Evolutionary conservation across 2,329 filamentous ascomycete genomes (phyloP).

Genomic region (Zymoseptoria tritici): DNA sequence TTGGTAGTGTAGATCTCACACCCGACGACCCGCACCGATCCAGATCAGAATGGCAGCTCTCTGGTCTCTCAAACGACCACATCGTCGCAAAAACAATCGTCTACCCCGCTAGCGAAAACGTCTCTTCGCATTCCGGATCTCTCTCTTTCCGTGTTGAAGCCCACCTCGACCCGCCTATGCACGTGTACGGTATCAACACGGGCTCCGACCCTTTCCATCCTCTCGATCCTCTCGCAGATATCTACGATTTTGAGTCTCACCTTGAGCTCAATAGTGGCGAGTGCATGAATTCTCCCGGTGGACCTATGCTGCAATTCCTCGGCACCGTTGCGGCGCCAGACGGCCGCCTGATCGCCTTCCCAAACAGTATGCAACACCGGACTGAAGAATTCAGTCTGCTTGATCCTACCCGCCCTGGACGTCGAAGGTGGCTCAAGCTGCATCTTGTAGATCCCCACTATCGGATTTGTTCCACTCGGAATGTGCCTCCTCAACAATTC

Average conservation of each 20-base stretch:
- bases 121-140: conserved; percentile 23
- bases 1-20: conserved; percentile 49
- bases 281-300: neutral
- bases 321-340: conserved; percentile 42
- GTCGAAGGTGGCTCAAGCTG: conserved; percentile 50
- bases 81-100: conserved; percentile 55
- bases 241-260: neutral
- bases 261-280: neutral
- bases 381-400: conserved; percentile 43
- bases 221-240: neutral
- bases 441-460: conserved; percentile 50
- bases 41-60: conserved; percentile 45
- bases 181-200: neutral
- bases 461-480: conserved; percentile 44
- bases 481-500: conserved; percentile 43
- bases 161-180: neutral
- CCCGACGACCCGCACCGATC: conserved; percentile 48
- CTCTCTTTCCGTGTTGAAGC: neutral
- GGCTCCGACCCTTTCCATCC: neutral
- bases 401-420: conserved; percentile 45
- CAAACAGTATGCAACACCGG: conserved; percentile 45
- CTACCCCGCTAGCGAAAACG: conserved; percentile 53
- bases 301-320: conserved; percentile 33
- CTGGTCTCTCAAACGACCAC: conserved; percentile 47
- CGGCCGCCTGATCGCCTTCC: conserved; percentile 48